Conservation (phyloP, 805 yeast species). For the Yamadazyma endophytica region DNA sequence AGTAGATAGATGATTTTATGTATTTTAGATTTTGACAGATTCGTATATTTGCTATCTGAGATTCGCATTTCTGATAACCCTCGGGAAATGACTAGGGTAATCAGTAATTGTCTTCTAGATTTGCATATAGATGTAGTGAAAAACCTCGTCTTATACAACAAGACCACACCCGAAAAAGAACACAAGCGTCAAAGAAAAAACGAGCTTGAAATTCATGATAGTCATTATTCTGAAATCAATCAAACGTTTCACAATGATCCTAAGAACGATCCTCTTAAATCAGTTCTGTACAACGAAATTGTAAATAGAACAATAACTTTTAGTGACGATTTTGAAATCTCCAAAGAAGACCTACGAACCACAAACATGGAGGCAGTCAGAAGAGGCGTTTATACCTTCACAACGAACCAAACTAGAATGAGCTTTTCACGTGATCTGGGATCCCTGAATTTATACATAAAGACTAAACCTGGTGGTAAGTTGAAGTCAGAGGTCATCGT, state of each 20-base stretch:
- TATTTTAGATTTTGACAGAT: too few relatives aligned
- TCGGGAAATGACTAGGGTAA: too few relatives aligned
- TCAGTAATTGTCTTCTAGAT: too few relatives aligned
- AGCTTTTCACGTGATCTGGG: not conserved
- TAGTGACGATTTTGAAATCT: too few relatives aligned
- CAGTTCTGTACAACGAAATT: constrained; percentile 7
- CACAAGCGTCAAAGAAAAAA: constrained; percentile 1
- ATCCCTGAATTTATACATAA: not conserved
- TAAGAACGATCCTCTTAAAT: constrained; percentile 6
- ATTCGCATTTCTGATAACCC: too few relatives aligned
- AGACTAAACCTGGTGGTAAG: constrained; percentile 2
- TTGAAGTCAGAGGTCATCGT: not conserved
- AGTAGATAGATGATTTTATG: too few relatives aligned
- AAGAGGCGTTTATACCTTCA: constrained; percentile 1
- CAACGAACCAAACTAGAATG: constrained; percentile 1
- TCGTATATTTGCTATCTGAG: too few relatives aligned
- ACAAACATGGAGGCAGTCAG: not conserved
- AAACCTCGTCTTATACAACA: not conserved
- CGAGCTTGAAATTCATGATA: constrained; percentile 13
- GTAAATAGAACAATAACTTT: constrained; percentile 3
- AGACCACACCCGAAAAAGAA: constrained; percentile 1
- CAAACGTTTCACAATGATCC: constrained; percentile 8
- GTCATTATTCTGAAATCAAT: constrained; percentile 13
- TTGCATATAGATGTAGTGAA: constrained; percentile 1
- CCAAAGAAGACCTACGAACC: not conserved